Evolutionary conservation across 371 early-diverging fungal species (phyloP), one percentile per base, ranked within the genome.

Genomic region (Mucor velutinosus): DNA sequence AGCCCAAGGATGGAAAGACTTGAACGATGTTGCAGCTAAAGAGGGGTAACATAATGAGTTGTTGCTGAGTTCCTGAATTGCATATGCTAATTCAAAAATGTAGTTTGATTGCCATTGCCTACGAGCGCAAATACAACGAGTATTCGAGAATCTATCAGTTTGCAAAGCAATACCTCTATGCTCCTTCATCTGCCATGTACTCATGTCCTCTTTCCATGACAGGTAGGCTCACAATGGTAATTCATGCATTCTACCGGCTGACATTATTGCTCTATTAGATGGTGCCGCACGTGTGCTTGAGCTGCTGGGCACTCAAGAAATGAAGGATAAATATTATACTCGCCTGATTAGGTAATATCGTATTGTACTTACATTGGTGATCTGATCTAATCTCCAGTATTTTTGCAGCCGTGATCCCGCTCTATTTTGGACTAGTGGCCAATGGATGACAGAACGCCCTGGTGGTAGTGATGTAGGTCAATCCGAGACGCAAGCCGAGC

Each of bases 391-490:
- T 60, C 14, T 14, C 19, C 15, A 15, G 15, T 27, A 8, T 25
- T 23, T 30, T 7, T 7, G 2, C 62, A 73, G 84, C 35, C 87
- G 90, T 11, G 87, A 90, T 65, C 89, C 90, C 8, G 67, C 62
- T 5, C 10, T 35, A 27, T 86, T 88, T 58, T 85, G 86, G 80
- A 90, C 89, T 10, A 85, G 84, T 58, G 90, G 90, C 5, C 92
- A 92, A 66, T 90, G 90, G 90, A 92, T 90, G 92, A 92, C 90
- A 0, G 92, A 92, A 64, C 77, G 90, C 7, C 88, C 89, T 7
- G 90, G 90, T 45, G 90, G 92, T 32, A 82, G 83, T 25, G 87
- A 89, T 65, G 86, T 90, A 8, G 79, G 78, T 60, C 68, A 58
- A 58, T 65, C 76, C 23, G 56, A 90, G 69, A 88, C 90, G 0